These are phyloP conservation scores for Warburgia ugandensis DNA, from an alignment of 164 flowering plant genomes.

Conservation along the genomic window DNA sequence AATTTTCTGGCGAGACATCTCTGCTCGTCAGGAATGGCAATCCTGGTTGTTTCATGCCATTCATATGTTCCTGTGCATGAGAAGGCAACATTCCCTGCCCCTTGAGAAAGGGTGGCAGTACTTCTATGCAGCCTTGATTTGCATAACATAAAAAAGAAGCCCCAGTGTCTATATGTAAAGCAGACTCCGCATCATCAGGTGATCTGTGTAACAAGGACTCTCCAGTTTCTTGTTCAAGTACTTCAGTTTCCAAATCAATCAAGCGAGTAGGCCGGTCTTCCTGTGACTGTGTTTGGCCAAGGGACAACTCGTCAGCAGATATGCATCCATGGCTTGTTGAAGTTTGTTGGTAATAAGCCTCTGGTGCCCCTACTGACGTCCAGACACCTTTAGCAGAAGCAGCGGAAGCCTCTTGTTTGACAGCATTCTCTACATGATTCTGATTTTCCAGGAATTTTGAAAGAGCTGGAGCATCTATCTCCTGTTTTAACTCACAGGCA, in stretches of 20 bases:
- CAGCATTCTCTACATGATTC: slow-evolving; percentile 19
- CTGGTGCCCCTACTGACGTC: slow-evolving; percentile 29
- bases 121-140: slow-evolving; percentile 39
- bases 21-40: slow-evolving; percentile 33
- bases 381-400: slow-evolving; percentile 38
- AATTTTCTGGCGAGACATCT: slow-evolving; percentile 26
- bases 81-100: slow-evolving; percentile 27
- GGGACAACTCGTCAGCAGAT: slow-evolving; percentile 31
- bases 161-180: slow-evolving; percentile 18
- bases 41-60: slow-evolving; percentile 21
- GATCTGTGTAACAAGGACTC: slow-evolving; percentile 22
- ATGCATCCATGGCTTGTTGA: slow-evolving; percentile 28
- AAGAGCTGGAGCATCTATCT: slow-evolving; percentile 17
- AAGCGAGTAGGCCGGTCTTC: slow-evolving; percentile 23
- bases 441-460: slow-evolving; percentile 22
- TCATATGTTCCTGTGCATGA: slow-evolving; percentile 26
- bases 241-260: slow-evolving; percentile 40
- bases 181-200: slow-evolving; percentile 11
- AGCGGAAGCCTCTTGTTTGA: slow-evolving; percentile 19
- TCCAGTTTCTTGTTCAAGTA: slow-evolving; percentile 23
- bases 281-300: slow-evolving; percentile 26
- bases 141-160: slow-evolving; percentile 33
- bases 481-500: slow-evolving; percentile 8
- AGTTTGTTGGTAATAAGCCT: slow-evolving; percentile 30
- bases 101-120: slow-evolving; percentile 44